Evolutionary conservation across 1,284 basidiomycete genomes (phyloP), one percentile per base, ranked within the genome.

Genomic region (Schizophyllum amplum): DNA sequence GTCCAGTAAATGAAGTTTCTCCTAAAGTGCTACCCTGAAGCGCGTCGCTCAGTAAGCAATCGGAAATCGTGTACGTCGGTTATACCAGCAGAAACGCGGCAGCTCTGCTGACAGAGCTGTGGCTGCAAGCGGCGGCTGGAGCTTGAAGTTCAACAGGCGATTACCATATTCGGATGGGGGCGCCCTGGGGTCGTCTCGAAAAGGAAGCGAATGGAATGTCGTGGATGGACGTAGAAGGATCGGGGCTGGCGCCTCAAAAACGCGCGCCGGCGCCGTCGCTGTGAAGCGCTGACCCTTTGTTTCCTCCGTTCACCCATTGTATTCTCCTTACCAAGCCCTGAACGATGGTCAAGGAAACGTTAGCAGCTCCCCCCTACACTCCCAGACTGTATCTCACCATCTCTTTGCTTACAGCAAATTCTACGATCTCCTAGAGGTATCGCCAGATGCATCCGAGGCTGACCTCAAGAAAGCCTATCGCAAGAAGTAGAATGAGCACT

Each of bases 381-480:
- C 49, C 55, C 56, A 24, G 47, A 42, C 56, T 54, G 26, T 55
- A 53, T 54, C 69, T 51, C 15, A 50, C 24, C 15, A 50, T 20
- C 24, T 56, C 55, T 27, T 5, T 46, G 25, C 55, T 20, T 54
- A 17, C 65, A 92, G 91, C 68, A 91, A 93, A 84, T 92, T 83
- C 75, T 94, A 94, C 75, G 90, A 94, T 75, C 81, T 95, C 62
- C 81, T 94, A 51, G 90, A 92, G 63, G 90, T 88, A 47, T 65
- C 81, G n/a, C 82, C 88, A 57, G 80, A 81, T 64, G 92, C 88
- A 54, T 84, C 84, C 54, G 89, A 94, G 61, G 71, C 79, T 59
- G 90, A 94, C 62, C 83, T 97, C 71, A 96, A 94, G 80, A 95
- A 95, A 74, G 93, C 93, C 26, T 97, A 95, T 76, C 83, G 92